A percentile compares a stretch with the other conserved stretches of the same genome.
phyloP scores from a whole-genome alignment of 306 rosid species.

The Hylodesmum podocarpum region DNA sequence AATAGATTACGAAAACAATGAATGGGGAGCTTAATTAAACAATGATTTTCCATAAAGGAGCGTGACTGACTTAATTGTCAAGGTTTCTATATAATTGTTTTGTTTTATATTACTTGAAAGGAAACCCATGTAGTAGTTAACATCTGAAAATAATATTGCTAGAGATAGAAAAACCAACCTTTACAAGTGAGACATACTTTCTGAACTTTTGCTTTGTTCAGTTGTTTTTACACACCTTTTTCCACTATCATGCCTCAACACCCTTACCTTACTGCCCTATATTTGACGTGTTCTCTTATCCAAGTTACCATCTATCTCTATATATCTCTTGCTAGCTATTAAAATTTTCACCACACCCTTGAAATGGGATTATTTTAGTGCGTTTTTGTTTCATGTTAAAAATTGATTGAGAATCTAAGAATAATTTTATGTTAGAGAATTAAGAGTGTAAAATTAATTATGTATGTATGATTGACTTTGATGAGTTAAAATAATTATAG shows the following conservation, averaged over 20 bases:
- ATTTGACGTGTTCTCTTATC: slow-evolving; percentile 37
- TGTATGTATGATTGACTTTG: no score
- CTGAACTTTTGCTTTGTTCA: slow-evolving; percentile 33
- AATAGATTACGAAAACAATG: neutral
- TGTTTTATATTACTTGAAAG: slow-evolving; percentile 31
- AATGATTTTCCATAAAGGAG: neutral
- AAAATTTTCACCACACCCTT: slow-evolving; percentile 17
- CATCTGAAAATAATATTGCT: slow-evolving; percentile 15
- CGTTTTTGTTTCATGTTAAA: no score
- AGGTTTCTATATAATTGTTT: slow-evolving; percentile 1
- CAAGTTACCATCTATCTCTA: no score
- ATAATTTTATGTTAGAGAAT: no score
- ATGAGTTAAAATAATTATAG: no score
- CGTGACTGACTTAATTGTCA: slow-evolving; percentile 8
- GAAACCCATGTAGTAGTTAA: neutral
- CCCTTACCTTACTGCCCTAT: slow-evolving; percentile 27
- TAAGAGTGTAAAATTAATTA: no score
- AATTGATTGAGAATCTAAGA: no score
- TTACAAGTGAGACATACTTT: slow-evolving; percentile 48
- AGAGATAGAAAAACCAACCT: slow-evolving; percentile 34
- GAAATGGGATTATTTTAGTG: no score
- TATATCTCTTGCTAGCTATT: slow-evolving; percentile 24
- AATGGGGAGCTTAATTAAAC: neutral
- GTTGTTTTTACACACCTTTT: slow-evolving; percentile 39
- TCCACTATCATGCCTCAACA: slow-evolving; percentile 32